Evolutionary conservation across 202 grass and related monocot species (phyloP).

Genomic region (Brachypodium distachyon): DNA sequence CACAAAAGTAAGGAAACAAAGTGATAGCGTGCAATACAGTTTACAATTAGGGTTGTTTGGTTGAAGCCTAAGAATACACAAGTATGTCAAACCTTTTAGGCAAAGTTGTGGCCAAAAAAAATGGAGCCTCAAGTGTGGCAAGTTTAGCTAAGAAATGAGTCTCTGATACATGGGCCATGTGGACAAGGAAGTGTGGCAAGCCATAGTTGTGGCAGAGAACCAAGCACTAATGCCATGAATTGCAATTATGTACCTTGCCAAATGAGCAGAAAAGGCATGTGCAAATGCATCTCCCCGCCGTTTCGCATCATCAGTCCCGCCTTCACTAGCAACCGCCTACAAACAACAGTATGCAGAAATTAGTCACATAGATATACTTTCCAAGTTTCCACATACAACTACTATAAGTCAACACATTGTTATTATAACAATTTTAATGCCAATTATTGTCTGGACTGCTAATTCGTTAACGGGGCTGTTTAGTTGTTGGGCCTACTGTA

Average conservation of each 20-base stretch:
- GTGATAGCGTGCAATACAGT: neutral
- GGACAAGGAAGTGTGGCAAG: neutral
- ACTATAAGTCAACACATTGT: neutral
- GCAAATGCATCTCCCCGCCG: constrained; percentile 92
- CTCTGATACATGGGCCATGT: neutral
- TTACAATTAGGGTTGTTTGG: neutral
- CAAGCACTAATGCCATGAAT: neutral
- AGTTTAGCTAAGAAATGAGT: neutral
- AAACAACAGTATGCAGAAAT: constrained; percentile 16
- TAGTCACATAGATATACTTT: neutral
- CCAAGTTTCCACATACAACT: neutral
- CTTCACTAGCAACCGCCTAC: constrained; percentile 98
- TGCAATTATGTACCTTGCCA: constrained; percentile 61
- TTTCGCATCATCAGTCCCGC: constrained; percentile 93
- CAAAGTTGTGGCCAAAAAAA: neutral
- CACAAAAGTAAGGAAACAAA: constrained; percentile 25
- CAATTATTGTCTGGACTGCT: neutral
- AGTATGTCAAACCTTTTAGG: neutral
- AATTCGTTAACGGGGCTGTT: too few relatives aligned
- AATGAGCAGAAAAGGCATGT: constrained; percentile 94
- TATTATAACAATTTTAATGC: neutral
- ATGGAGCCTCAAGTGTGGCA: neutral
- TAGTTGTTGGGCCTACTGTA: neutral
- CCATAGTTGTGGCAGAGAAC: neutral
- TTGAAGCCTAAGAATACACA: neutral